Conservation (phyloP, 345 rosid species). For the Citrus cavaleriei region DNA sequence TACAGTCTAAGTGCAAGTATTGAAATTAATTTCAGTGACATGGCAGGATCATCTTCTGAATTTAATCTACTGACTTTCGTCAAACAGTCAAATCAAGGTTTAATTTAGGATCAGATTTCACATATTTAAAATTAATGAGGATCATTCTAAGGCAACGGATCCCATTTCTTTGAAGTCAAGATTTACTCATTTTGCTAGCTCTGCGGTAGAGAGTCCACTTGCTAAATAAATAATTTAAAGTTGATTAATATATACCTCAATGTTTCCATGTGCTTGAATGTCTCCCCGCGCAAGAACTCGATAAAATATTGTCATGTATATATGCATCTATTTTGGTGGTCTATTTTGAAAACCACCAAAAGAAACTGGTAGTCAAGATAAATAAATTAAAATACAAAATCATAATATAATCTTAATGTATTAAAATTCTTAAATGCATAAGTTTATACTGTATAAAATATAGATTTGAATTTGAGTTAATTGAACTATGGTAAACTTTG, state of each 20-base stretch:
- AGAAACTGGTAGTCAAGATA: too few species aligned
- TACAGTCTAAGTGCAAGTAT: neutral
- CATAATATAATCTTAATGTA: too few species aligned
- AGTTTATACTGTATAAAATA: too few species aligned
- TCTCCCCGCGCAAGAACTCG: too few species aligned
- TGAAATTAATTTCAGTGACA: neutral
- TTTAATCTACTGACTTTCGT: neutral
- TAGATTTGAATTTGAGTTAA: too few species aligned
- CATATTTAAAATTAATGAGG: neutral
- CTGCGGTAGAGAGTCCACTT: neutral
- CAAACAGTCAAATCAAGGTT: neutral
- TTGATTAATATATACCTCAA: neutral
- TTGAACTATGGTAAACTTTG: too few species aligned
- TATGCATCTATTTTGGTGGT: too few species aligned
- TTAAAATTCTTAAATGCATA: too few species aligned
- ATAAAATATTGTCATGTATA: too few species aligned
- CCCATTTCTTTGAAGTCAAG: neutral
- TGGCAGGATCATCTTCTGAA: neutral
- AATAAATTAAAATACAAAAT: too few species aligned
- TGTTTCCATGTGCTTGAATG: neutral
- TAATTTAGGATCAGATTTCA: neutral
- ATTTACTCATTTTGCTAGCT: neutral
- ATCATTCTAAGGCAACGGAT: neutral
- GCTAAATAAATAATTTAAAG: neutral
- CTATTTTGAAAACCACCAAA: too few species aligned